Evolutionary conservation across 441 rosid genomes (phyloP), one percentile per base, ranked within the genome.

Genomic region (Mallotus repandus): DNA sequence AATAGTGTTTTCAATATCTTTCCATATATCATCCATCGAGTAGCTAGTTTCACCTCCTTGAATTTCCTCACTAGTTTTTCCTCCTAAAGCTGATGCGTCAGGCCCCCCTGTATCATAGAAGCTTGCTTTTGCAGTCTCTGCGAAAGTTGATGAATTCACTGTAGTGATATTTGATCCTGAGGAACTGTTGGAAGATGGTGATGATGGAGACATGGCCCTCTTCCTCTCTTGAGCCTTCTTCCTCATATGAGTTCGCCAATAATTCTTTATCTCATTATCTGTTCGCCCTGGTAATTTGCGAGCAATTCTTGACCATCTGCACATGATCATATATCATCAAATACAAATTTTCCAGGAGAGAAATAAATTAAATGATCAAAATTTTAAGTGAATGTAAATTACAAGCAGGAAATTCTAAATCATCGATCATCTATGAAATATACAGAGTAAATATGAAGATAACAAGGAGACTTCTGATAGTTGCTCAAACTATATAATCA

Each of bases 181-280:
- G 45, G 91, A 81, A 57, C 85, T 80, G 59, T 83, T 84, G 19
- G 89, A 83, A 38, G 93, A 89, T 18, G 85, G 79, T 3, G 88
- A 78, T 4, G 95, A 81, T 46, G 84, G 76, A 9, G 91, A 83
- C 49, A 64, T n/a, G 13, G 66, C 80, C 50, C 80, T 79, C 83
- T 91, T 96, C 84, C 77, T 88, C 71, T 85, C 90, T 76, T 96
- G 98, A 74, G 98, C 97, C 79, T 88, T 82, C 85, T 94, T 94
- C 77, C 97, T 68, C 91, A 77, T 87, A 75, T 90, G 92, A 59
- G 98, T 92, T 80, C 98, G 86, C 97, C 97, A 94, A 8, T 88
- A 94, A 74, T 94, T 94, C 91, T 94, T 94, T n/a, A 94, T 94
- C 83, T 94, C 98, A 61, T 94, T 94, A 75, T 94, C 98, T 3